A percentile compares a stretch with the other conserved stretches of the same genome.
Conservation (phyloP, 768 basidiomycete genomes). For the Mycena pura region DNA sequence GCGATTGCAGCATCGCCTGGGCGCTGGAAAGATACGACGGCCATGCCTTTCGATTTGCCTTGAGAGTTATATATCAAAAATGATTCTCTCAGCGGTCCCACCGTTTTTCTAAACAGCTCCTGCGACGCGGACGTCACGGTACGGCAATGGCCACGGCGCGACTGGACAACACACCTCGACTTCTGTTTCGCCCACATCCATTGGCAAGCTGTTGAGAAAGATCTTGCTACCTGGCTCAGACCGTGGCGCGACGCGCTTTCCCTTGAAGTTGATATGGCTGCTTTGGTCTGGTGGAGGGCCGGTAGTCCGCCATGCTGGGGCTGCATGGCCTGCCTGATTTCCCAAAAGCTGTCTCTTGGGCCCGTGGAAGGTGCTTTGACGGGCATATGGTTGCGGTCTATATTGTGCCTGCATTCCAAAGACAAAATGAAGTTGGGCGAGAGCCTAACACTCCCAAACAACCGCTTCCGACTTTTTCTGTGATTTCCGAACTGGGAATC, state of each 20-base stretch:
- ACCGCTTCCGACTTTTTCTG: no score
- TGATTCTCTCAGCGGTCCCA: conserved; percentile 74
- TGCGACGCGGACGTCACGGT: conserved; percentile 30
- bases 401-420: conserved; percentile 21
- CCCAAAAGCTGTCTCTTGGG: conserved; percentile 66
- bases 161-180: conserved; percentile 67
- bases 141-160: not conserved
- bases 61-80: conserved; percentile 80
- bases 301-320: conserved; percentile 66
- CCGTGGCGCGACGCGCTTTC: conserved; percentile 33
- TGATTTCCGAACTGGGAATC: no score
- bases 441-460: no score
- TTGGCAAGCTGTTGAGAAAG: conserved; percentile 66
- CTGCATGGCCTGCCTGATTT: conserved; percentile 57
- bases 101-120: conserved; percentile 79
- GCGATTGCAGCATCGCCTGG: conserved; percentile 68
- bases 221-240: conserved; percentile 68
- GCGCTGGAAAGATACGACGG: conserved; percentile 71
- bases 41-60: conserved; percentile 82
- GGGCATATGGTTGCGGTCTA: conserved; percentile 26
- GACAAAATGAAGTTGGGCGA: no score
- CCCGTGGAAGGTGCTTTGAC: conserved; percentile 56
- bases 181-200: conserved; percentile 73
- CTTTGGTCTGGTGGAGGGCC: conserved; percentile 15
- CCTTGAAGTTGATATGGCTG: conserved; percentile 32